Base-by-base conservation (phyloP, 2,329 filamentous ascomycete genomes). In the Fusarium sp. region DNA sequence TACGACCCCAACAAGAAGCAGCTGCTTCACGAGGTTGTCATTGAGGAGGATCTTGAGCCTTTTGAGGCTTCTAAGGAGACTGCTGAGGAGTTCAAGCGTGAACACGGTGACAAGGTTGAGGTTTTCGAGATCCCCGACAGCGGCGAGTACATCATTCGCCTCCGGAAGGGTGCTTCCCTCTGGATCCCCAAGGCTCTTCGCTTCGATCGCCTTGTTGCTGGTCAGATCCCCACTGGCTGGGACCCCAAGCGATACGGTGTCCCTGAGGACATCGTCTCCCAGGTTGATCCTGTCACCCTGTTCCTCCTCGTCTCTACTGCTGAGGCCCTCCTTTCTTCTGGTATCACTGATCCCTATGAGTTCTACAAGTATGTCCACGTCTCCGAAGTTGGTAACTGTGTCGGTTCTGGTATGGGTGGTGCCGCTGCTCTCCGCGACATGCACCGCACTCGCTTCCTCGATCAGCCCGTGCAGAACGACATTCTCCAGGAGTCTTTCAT, bases 331-430 rank as follows among this genome's bases (percentile, higher is more conserved):
- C 88, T 99, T 55, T 92, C 94, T 33, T 92, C 93, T 70, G 96
- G 96, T 90, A 95, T 99, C 81, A 98, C 96, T 30, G 97, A 99
- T 80, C 97, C 96, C 23, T 99, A 98, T 80, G 96, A 99, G 84
- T 98, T 99, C 85, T 99, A 99, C 89, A 95, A 98, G 86, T 99
- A 99, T 78, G 95, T 99, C 70, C 96, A 99, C 82, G 90, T 99
- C 67, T 98, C 96, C 11, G 93, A 99, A 80, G 93, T 99, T 55
- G 96, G 96, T 82, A 99, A 99, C 88, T 98, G 95, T 80, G 91
- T 99, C 75, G 96, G 96, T 83, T 99, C 97, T 35, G 96, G 97
- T 87, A 97, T 99, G 86, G 96, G 96, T 88, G 97, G 96, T 84
- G 92, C 94, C 67, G 90, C 90, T 77, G 96, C 96, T 76, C 89